Conservation (phyloP, 2,329 filamentous ascomycete genomes). For the Colletotrichum viniferum region DNA sequence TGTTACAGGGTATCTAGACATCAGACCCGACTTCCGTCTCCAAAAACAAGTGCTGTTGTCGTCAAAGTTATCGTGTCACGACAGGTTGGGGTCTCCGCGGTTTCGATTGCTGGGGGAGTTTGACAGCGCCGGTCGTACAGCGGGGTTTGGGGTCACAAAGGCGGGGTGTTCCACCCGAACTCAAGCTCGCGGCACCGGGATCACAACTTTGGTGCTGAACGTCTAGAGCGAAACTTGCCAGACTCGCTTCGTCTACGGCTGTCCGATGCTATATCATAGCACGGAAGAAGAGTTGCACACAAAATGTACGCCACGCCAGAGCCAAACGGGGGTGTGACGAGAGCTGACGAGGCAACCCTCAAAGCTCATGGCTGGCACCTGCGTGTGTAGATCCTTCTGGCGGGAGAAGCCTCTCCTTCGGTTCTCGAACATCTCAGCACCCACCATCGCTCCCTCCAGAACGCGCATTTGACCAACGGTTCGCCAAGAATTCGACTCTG, state of each 20-base stretch:
- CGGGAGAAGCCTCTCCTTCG: neutral
- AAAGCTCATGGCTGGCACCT: neutral
- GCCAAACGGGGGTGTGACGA: neutral
- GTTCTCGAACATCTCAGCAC: neutral
- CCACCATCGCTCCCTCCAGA: neutral
- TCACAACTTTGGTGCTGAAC: neutral
- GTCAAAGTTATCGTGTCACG: neutral
- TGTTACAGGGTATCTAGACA: rapidly evolving
- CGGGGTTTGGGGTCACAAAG: neutral
- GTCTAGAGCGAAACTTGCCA: neutral
- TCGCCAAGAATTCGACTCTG: neutral
- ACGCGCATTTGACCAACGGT: neutral
- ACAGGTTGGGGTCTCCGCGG: neutral
- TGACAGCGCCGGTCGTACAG: neutral
- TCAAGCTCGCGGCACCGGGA: neutral
- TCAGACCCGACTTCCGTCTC: neutral
- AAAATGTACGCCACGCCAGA: neutral
- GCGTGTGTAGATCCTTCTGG: neutral
- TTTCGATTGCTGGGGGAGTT: neutral
- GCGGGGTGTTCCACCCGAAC: neutral
- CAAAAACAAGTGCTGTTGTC: neutral
- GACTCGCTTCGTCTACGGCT: neutral
- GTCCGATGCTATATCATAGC: neutral
- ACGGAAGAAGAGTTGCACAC: neutral
- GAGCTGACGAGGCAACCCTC: neutral